Evolutionary conservation across 2,329 filamentous ascomycete species (phyloP).

Genomic region (Penicillium sp.): DNA sequence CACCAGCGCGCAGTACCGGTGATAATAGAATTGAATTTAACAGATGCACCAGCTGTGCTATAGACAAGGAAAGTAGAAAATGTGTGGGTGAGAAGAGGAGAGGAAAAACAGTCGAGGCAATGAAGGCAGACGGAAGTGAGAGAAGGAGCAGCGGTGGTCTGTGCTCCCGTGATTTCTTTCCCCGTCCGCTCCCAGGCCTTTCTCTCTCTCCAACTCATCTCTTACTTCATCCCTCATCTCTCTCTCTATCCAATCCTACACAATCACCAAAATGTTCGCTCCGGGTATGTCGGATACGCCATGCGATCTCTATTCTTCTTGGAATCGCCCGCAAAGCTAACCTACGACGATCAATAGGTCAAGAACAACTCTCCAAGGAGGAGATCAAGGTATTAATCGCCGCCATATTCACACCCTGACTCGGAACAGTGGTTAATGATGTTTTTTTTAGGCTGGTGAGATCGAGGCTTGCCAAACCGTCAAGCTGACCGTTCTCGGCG

Average conservation of each 20-base stretch:
- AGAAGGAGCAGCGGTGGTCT: constrained; percentile 30
- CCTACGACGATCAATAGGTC: constrained; percentile 30
- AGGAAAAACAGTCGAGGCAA: constrained; percentile 8
- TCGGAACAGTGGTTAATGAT: constrained; percentile 12
- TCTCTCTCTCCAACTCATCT: constrained; percentile 5
- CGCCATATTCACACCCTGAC: background rate
- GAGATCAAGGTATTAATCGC: constrained; percentile 45
- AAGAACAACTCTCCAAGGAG: constrained; percentile 52
- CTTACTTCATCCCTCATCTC: constrained; percentile 9
- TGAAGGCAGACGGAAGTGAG: constrained; percentile 17
- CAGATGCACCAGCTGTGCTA: background rate
- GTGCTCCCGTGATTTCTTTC: constrained; percentile 33
- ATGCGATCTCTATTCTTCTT: background rate
- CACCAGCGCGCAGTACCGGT: background rate
- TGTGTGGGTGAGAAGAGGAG: background rate
- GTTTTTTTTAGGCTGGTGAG: constrained; percentile 51
- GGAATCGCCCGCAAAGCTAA: background rate
- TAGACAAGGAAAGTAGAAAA: background rate
- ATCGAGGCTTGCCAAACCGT: constrained; percentile 58
- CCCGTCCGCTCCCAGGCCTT: constrained; percentile 11
- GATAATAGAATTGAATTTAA: background rate
- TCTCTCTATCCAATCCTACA: constrained; percentile 5
- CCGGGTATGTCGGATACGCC: constrained; percentile 29
- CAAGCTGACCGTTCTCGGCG: constrained; percentile 58
- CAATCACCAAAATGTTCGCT: constrained; percentile 36